Base-by-base conservation (phyloP, 352 stramenopile genomes). In the Pythium pyrilobum region DNA sequence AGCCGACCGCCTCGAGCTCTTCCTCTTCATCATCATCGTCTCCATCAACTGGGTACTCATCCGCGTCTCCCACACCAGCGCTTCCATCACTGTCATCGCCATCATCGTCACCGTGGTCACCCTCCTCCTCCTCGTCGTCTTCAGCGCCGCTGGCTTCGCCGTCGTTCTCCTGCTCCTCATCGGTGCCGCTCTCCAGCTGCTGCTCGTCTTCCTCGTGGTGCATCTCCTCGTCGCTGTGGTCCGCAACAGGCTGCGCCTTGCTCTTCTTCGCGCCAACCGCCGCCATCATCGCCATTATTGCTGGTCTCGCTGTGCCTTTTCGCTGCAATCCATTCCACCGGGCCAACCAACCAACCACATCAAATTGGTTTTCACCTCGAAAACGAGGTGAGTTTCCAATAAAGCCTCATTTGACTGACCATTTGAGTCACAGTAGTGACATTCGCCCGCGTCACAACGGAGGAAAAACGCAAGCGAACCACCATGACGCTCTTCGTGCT, bases 401-500 rank as follows among this genome's bases (percentile, higher is more conserved):
- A 43, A 55, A 54, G 34, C 46, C 12, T 16, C 40, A 13, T n/a
- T 54, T 50, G 13, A 61, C 27, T 61, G 53, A 53, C 53, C 23
- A 15, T 31, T 16, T n/a, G 32, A n/a, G 29, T 18, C 34, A 38
- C 42, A 29, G 29, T 37, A 39, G 18, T 60, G 52, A 60, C 52
- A 53, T 53, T 20, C 5, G 25, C 16, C 27, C 25, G 23, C 31
- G 33, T 25, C 29, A 54, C 42, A 49, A 33, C 7, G 6, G 5
- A 27, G 36, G n/a, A 40, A 56, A 23, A 38, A 6, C 21, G 15
- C 4, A 39, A 45, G 42, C 12, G 27, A 48, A 48, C 15, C 34
- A 64, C 13, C 9, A 94, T 94, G 83, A 82, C 91, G 59, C 67
- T 94, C 25, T 89, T 84, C 59, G 79, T 94, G 67, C 69, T 95